phyloP scores from a whole-genome alignment of 345 rosid genomes.

The Xanthoceras sorbifolium region DNA sequence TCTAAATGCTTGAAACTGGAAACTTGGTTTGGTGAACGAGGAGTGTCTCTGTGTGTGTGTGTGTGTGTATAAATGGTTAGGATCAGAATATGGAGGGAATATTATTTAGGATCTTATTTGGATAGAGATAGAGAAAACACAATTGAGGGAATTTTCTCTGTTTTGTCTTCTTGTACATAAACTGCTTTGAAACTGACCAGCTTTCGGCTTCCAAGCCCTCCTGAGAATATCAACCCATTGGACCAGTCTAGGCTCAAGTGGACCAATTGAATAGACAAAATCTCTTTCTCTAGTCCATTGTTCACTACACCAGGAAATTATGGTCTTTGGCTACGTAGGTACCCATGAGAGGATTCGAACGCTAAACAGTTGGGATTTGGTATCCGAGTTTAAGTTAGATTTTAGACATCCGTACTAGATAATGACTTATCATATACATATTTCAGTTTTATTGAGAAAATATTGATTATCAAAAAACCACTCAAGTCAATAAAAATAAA shows the following conservation, averaged over 20 bases:
- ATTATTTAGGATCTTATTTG: conserved; percentile 17
- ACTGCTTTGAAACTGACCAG: neutral
- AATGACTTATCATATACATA: too few relatives aligned
- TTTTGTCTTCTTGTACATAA: neutral
- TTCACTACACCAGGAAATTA: neutral
- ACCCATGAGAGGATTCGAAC: too few relatives aligned
- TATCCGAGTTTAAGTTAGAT: too few relatives aligned
- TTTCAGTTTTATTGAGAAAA: too few relatives aligned
- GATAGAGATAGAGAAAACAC: too few relatives aligned
- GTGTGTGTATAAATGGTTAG: neutral
- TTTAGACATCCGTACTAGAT: too few relatives aligned
- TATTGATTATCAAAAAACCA: too few relatives aligned
- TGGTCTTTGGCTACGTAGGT: too few relatives aligned
- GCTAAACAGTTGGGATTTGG: too few relatives aligned
- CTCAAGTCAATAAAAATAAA: too few relatives aligned
- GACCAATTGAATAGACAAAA: neutral
- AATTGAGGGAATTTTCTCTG: neutral
- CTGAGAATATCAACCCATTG: neutral
- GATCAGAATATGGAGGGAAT: conserved; percentile 17
- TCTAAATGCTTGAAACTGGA: neutral
- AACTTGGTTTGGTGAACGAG: neutral
- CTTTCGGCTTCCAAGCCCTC: neutral
- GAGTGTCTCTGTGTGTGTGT: too few relatives aligned
- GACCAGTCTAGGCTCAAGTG: neutral
- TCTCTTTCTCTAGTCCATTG: neutral